Conservation (phyloP, 352 stramenopile genomes). For the Phytopythium kandeliae region DNA sequence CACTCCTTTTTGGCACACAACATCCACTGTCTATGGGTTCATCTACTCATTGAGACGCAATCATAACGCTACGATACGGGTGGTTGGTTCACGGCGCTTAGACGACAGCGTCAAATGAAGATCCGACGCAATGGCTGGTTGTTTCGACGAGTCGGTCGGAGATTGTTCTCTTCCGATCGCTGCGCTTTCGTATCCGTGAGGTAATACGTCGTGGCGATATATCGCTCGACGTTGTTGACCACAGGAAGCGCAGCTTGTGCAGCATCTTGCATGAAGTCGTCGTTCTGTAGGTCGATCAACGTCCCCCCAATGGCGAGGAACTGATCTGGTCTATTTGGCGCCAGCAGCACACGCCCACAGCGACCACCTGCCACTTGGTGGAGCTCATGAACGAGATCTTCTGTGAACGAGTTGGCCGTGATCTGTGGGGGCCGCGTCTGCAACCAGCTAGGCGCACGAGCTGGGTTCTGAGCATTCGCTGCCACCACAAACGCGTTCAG, state of each 20-base stretch:
- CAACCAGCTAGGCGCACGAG: constrained; percentile 1
- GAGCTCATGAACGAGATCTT: constrained; percentile 4
- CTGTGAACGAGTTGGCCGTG: constrained; percentile 1
- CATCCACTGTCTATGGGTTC: too few species aligned
- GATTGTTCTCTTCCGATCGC: too few species aligned
- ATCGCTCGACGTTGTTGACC: constrained; percentile 8
- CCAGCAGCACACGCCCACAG: neutral
- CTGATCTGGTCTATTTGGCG: constrained; percentile 1
- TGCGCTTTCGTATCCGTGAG: constrained; percentile 6
- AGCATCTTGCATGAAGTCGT: constrained; percentile 15
- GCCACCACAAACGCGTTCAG: constrained; percentile 12
- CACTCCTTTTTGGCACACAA: too few species aligned
- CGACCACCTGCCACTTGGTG: neutral
- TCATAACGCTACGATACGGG: too few species aligned
- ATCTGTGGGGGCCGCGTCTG: constrained; percentile 3
- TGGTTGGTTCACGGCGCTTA: too few species aligned
- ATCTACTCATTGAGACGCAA: too few species aligned
- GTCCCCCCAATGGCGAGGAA: neutral
- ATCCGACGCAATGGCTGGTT: too few species aligned
- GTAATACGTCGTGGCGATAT: constrained; percentile 14
- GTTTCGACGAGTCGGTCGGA: too few species aligned
- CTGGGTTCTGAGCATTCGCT: constrained; percentile 9
- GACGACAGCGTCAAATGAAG: too few species aligned
- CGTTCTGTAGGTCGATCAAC: constrained; percentile 3
- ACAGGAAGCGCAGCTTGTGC: constrained; percentile 6